A percentile compares a stretch with the other conserved stretches of the same genome.
These are phyloP conservation scores for Tolypocladium inflatum DNA, from an alignment of 2,329 filamentous ascomycete genomes.

Conservation along the genomic window DNA sequence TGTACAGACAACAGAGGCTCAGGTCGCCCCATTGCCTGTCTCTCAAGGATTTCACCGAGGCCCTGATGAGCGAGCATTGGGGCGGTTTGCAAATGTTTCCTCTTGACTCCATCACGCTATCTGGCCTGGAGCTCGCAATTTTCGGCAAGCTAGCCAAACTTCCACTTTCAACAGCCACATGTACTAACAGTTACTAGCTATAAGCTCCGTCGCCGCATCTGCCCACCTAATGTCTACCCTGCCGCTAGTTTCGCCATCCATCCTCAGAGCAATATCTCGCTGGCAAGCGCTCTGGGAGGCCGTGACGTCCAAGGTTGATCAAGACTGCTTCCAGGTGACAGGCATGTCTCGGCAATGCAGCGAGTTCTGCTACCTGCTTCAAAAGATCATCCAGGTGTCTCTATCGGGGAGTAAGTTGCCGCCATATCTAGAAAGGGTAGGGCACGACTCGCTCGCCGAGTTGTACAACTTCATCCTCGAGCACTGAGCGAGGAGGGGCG, in stretches of 20 bases:
- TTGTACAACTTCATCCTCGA: background rate
- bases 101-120: background rate
- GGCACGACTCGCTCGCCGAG: background rate
- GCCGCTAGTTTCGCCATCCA: background rate
- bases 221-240: constrained; percentile 8
- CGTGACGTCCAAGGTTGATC: background rate
- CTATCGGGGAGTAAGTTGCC: background rate
- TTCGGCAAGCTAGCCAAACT: background rate
- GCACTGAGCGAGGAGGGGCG: background rate
- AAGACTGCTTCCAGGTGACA: background rate
- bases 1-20: background rate
- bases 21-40: background rate
- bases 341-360: constrained; percentile 4
- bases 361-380: background rate
- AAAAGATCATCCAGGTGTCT: background rate
- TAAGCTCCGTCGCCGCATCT: constrained; percentile 1
- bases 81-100: background rate
- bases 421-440: background rate
- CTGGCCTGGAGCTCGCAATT: background rate
- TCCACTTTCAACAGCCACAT: too few species aligned
- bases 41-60: background rate
- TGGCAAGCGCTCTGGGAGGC: constrained; percentile 12
- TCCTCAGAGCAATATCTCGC: constrained; percentile 8
- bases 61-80: background rate
- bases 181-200: background rate